Base-by-base conservation (phyloP, 768 basidiomycete genomes). In the Plicaturopsis crispa region DNA sequence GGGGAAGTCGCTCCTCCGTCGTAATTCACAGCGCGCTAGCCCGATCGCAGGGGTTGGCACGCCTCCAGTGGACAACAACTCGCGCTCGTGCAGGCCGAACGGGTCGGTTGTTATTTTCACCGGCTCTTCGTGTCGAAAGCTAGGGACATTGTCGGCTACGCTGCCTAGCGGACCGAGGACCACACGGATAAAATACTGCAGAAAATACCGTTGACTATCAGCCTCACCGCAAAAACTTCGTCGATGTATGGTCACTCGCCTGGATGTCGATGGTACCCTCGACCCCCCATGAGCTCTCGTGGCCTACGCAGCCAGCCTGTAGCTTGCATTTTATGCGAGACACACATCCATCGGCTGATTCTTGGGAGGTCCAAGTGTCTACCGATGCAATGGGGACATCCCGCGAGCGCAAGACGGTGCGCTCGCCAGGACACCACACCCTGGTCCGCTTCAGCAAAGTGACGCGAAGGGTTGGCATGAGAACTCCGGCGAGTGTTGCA, bases 1-100 rank as follows among this genome's bases (percentile, higher is more conserved):
- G n/a, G n/a, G n/a, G n/a, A n/a, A n/a, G n/a, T n/a, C n/a, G n/a
- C n/a, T n/a, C n/a, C n/a, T n/a, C n/a, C n/a, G n/a, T n/a, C n/a
- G n/a, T n/a, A n/a, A n/a, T n/a, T n/a, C n/a, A n/a, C n/a, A n/a
- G n/a, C n/a, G n/a, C n/a, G 39, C 21, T 47, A 68, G 49, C 7
- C 63, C 67, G 23, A 70, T 48, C 2, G 69, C 69, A 4, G 68
- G 69, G 8, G 60, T 57, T 5, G 64, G 62, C 13, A 52, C 48
- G 1, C 63, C 66, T 11, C 61, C 65, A 19, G 59, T 53, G 5
- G 57, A 55, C 21, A 55, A 51, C 16, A 66, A 39, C 42, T 68
- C 69, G 33, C 55, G 55, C 31, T 63, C 61, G 18, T 56, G 49
- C 21, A 60, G 53, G 12, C 62, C 67, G 52, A 61, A 67, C 17